Base-by-base conservation (phyloP, 768 basidiomycete species). In the Pisolithus sp. region DNA sequence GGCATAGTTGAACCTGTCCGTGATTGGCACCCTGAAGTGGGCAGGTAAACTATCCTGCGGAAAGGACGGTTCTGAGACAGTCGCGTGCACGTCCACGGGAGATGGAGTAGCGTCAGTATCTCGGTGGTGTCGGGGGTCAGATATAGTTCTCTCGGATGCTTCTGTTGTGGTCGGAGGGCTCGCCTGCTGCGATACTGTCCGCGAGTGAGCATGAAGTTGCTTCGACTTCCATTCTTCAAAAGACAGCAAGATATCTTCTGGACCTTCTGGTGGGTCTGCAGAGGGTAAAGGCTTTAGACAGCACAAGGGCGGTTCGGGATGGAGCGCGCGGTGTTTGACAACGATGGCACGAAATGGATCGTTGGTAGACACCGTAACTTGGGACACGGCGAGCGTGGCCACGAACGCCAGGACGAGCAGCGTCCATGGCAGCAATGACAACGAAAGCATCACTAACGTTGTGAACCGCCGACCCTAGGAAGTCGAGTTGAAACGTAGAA, bases 1-100 rank as follows among this genome's bases (percentile, higher is more conserved):
- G 39, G 96, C 96, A 61, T 95, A 98, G 68, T 99, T 96, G 76
- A 94, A 96, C 40, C 93, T 78, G 72, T 94, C 90, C 12, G 79
- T 83, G 40, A 89, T 70, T 1, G 89, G 89, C 5, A 91, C 81
- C 18, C 79, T 78, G 62, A 86, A 83, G 58, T 83, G 81, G 0
- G 85, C 82, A 31, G 80, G 73, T 30, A 79, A 57, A 4, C 62
- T 7, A 46, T 67, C 60, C 34, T 62, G 38, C 21, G 52, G 45
- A 31, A 56, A 55, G 1, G 50, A 50, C 4, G 46, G 15, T 31
- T 66, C 58, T 13, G 59, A 54, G 30, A 58, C 45, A 12, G 57
- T 43, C 4, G 57, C 44, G 10, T 53, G 54, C 20, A n/a, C 24
- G 38, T 58, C 57, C 10, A 50, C 36, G 23, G 51, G 46, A 2